Conservation (phyloP, 192 early-diverging fungal genomes). For the Umbelopsis vinacea region DNA sequence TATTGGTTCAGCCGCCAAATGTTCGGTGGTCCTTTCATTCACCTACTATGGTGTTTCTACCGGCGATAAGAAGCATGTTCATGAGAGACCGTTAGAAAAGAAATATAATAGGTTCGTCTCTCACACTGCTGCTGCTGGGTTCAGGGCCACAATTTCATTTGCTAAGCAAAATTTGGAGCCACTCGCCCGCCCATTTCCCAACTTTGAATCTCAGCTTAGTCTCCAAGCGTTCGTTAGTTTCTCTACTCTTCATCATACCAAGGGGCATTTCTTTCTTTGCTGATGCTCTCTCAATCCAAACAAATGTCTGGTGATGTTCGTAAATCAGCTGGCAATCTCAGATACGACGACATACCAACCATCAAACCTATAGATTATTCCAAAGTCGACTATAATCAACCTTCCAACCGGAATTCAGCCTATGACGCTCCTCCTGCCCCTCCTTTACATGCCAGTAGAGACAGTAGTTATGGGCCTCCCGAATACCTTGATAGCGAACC, state of each 20-base stretch:
- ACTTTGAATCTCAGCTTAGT: too few species aligned
- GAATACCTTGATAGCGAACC: conserved; percentile 12
- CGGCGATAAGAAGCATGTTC: too few species aligned
- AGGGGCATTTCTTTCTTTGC: neutral
- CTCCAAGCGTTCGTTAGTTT: too few species aligned
- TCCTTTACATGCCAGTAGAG: conserved; percentile 4
- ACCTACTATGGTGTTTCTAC: too few species aligned
- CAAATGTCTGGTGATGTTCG: conserved; percentile 15
- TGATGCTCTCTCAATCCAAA: conserved; percentile 15
- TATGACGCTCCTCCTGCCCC: conserved; percentile 11
- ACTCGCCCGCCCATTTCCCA: neutral
- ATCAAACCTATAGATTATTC: neutral
- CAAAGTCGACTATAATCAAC: neutral
- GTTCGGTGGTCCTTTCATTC: too few species aligned
- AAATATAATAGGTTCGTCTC: too few species aligned
- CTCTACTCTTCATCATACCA: neutral
- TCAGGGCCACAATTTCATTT: neutral
- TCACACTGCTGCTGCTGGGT: too few species aligned
- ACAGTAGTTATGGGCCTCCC: neutral
- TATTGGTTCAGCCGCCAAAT: too few species aligned
- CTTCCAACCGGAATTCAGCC: neutral
- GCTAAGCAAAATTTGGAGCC: neutral
- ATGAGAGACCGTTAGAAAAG: too few species aligned
- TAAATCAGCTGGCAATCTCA: conserved; percentile 10
- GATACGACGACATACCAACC: neutral